Evolutionary conservation across 2,329 filamentous ascomycete genomes (phyloP), one percentile per base, ranked within the genome.

Genomic region (Graphiopsis chlorocephala): DNA sequence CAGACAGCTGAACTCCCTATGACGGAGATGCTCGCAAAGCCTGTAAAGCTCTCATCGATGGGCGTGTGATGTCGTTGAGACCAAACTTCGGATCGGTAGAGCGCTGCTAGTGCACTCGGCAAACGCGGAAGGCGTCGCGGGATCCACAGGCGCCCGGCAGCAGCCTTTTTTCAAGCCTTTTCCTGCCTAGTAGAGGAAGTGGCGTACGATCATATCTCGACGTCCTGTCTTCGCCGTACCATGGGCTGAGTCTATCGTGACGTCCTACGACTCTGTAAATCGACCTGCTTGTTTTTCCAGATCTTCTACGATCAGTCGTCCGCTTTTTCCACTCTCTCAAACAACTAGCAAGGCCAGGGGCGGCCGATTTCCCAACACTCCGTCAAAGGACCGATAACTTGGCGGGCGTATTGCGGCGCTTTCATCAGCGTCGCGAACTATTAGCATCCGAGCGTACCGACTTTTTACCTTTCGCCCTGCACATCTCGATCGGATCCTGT

Each of bases 171-270:
- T 17, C 59, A 61, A 61, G 59, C 59, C 47, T 61, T 61, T 61
- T 29, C 42, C 33, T 38, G 20, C 23, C 47, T 15, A 61, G 47
- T 61, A 61, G 38, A 61, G 47, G 17, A 20, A 53, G 59, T 61
- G 59, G 59, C 59, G 58, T 52, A 53, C 23, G 29, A 61, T 61
- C 59, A 61, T 61, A 61, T 52, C 31, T 61, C 17, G 59, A 61
- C 59, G 47, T 61, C 59, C 5, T 42, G 47, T 38, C 47, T 38
- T 26, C 28, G 28, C 26, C 11, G 42, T 15, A 50, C 58, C 42
- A 26, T 15, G 26, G 55, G 35, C 23, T 14, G 38, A 58, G 20
- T 58, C 20, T 35, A 35, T 45, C 25, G 25, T 31, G 38, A 45
- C 38, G 38, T 45, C 38, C 38, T 45, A 23, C 8, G 38, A 11